A percentile compares a stretch with the other conserved stretches of the same genome.
Conservation (phyloP, 768 basidiomycete genomes). For the Tulasnella sp. region DNA sequence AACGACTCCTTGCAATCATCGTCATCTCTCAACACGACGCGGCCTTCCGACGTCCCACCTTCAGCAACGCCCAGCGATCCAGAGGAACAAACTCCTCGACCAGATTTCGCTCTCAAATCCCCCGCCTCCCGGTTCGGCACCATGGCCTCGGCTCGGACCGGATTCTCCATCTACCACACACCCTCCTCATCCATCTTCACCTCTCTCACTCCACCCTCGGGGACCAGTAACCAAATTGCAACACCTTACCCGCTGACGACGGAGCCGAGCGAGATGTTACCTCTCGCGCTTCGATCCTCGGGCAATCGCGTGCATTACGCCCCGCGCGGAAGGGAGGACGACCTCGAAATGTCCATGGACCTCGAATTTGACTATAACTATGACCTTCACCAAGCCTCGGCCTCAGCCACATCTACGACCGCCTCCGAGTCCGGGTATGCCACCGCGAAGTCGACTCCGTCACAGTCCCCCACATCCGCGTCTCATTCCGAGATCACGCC, state of each 20-base stretch:
- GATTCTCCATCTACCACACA: constrained; percentile 58
- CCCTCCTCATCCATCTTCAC: constrained; percentile 61
- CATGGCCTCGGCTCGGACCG: constrained; percentile 45
- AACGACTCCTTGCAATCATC: neutral
- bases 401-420: neutral
- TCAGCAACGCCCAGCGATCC: neutral
- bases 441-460: constrained; percentile 8
- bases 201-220: constrained; percentile 39
- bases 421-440: constrained; percentile 2
- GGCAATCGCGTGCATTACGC: neutral
- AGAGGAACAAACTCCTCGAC: neutral
- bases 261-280: neutral
- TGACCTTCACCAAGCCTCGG: neutral
- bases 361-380: neutral
- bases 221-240: neutral
- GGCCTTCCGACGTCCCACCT: neutral
- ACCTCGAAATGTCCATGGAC: constrained; percentile 5
- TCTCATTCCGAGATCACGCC: neutral
- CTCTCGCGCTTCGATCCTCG: neutral
- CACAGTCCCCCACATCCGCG: neutral
- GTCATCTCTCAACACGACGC: neutral
- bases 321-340: neutral
- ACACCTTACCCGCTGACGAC: neutral
- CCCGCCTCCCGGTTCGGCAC: constrained; percentile 43
- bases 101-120: constrained; percentile 28